Conservation (phyloP, 1,139 yeast genomes). For the Candida sanyaensis region DNA sequence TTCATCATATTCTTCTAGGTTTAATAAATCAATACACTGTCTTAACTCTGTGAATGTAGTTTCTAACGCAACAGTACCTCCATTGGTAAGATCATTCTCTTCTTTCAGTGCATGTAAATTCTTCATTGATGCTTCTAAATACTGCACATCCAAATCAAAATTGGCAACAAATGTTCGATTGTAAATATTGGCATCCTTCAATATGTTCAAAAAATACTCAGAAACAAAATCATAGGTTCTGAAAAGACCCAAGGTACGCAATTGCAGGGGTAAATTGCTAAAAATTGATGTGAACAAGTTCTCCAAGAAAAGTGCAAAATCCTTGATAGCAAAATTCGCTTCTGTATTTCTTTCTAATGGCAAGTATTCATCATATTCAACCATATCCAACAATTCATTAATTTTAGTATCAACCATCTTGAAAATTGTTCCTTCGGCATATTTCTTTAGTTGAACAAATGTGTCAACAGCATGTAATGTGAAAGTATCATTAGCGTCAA, state of each 20-base stretch:
- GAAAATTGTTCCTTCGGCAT: constrained; percentile 81
- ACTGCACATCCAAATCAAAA: constrained; percentile 44
- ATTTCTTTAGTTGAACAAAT: constrained; percentile 64
- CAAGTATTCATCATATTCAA: constrained; percentile 81
- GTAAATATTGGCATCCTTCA: constrained; percentile 49
- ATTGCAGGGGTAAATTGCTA: constrained; percentile 75
- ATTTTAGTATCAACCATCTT: constrained; percentile 79
- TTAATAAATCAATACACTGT: constrained; percentile 45
- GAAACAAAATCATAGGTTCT: constrained; percentile 88
- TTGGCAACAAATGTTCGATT: constrained; percentile 44
- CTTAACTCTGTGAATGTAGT: constrained; percentile 48
- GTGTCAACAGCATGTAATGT: constrained; percentile 45
- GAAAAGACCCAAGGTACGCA: constrained; percentile 76
- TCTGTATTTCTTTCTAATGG: constrained; percentile 49
- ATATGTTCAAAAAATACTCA: constrained; percentile 62
- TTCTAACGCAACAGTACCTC: constrained; percentile 42
- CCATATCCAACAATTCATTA: constrained; percentile 77
- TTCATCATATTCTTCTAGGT: constrained; percentile 39
- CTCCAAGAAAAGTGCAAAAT: constrained; percentile 84
- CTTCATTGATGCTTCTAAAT: constrained; percentile 44
- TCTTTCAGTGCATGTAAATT: constrained; percentile 21
- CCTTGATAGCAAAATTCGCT: constrained; percentile 77
- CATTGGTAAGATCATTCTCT: constrained; percentile 21
- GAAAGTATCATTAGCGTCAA: constrained; percentile 40
- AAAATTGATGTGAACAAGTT: constrained; percentile 88